phyloP scores from a whole-genome alignment of 441 rosid genomes.

The Arabidopsis lyrata region DNA sequence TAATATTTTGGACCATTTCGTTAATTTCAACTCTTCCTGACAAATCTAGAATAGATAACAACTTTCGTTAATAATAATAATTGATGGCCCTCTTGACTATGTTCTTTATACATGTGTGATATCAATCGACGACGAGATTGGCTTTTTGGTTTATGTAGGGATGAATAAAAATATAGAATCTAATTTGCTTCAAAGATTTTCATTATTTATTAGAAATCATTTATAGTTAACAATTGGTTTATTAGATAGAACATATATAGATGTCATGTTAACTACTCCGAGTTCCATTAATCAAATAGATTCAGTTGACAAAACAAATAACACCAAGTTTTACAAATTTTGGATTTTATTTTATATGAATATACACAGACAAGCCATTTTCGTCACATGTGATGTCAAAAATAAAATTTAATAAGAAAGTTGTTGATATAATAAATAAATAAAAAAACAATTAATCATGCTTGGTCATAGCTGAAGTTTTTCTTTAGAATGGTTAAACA shows the following conservation, averaged over 20 bases:
- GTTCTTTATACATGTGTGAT: not conserved
- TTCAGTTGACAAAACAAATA: slow-evolving; percentile 21
- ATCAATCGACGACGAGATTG: slow-evolving; percentile 3
- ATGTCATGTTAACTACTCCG: slow-evolving; percentile 40
- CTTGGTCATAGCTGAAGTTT: no score
- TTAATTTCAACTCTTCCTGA: not conserved
- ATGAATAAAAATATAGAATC: not conserved
- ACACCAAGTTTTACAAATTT: not conserved
- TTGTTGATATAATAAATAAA: not conserved
- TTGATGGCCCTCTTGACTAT: not conserved
- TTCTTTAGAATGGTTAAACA: not conserved
- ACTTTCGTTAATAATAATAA: slow-evolving; percentile 17
- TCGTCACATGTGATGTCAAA: slow-evolving; percentile 26
- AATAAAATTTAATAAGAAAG: not conserved
- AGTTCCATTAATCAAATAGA: not conserved
- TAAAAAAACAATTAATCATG: no score
- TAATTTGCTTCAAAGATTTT: slow-evolving; percentile 10
- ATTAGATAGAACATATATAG: no score
- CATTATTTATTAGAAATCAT: not conserved
- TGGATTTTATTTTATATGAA: not conserved
- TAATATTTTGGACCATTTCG: not conserved
- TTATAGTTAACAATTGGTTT: not conserved
- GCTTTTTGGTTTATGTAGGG: slow-evolving; percentile 19
- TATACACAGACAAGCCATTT: slow-evolving; percentile 12
- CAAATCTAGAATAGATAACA: not conserved